Base-by-base conservation (phyloP, 495 filamentous ascomycete species). In the Aspergillus ellipticus region DNA sequence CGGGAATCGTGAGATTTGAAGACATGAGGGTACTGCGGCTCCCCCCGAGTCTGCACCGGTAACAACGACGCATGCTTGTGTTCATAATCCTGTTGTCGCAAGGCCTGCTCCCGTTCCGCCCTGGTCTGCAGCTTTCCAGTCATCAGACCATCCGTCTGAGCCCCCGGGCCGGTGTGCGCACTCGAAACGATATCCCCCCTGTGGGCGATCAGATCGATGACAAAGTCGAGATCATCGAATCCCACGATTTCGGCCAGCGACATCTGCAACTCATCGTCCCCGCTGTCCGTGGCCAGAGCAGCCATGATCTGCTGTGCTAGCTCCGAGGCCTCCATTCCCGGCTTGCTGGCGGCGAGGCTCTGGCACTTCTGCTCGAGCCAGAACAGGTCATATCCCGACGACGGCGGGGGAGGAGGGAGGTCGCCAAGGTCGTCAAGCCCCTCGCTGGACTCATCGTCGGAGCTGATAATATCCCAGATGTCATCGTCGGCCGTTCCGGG, bases 171-270 rank as follows among this genome's bases (percentile, higher is more conserved):
- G 59, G 48, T 71, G 56, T 60, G 55, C 26, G 66, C 60, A 47
- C 63, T 66, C 15, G 70, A 58, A 8, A 81, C 58, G 28, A 97
- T 80, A 47, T 90, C 84, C 46, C 74, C 65, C 20, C 92, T 77
- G 61, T 91, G 87, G 4, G 81, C 74, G 54, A 96, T 86, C 21
- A 97, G 70, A 53, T 96, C 88, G 55, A 89, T 89, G 31, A 97
- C 82, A 53, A 97, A 82, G 52, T 97, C 92, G 13, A 97, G 73
- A 61, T 97, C 92, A 54, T 92, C 89, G 64, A 89, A 97, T 0
- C 94, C 94, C 49, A 97, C 76, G 53, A 96, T 85, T 63, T 98
- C 95, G 0, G 88, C 89, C n/a, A 98, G 77, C 17, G 82, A 82
- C 68, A 89, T 91, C 70, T 97, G 94, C 7, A 97, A 72, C 60